phyloP scores from a whole-genome alignment of 768 basidiomycete species.

The Russula brevipes region DNA sequence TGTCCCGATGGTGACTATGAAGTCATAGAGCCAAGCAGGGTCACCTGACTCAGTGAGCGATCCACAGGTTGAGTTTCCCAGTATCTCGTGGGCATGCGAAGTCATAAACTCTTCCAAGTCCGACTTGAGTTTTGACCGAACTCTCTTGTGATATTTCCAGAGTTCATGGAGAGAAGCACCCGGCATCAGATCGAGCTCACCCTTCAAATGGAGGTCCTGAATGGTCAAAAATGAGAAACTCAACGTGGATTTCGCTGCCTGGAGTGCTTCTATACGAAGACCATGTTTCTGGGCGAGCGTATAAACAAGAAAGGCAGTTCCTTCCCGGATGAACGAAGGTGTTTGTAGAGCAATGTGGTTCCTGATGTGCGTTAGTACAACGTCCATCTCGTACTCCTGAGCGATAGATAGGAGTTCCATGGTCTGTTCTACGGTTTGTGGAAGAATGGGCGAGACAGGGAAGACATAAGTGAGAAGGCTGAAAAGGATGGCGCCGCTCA shows the following conservation, averaged over 20 bases:
- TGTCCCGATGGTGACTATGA: background rate
- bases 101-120: background rate
- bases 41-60: background rate
- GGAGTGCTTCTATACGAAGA: conserved; percentile 7
- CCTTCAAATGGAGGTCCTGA: background rate
- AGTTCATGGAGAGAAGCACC: background rate
- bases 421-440: background rate
- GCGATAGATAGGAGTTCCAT: conserved; percentile 11
- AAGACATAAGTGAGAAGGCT: conserved; percentile 11
- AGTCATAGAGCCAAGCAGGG: background rate
- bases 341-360: background rate
- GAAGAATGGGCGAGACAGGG: conserved; percentile 1
- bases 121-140: background rate
- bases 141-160: conserved; percentile 4
- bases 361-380: conserved; percentile 1
- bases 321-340: background rate
- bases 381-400: conserved; percentile 7
- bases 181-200: background rate
- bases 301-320: background rate
- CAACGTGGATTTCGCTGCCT: conserved; percentile 1
- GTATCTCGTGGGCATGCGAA: background rate
- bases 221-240: background rate
- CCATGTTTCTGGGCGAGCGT: background rate
- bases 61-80: background rate
- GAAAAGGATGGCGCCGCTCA: background rate